Percentiles rank a stretch among this genome's conserved stretches.
phyloP scores from a whole-genome alignment of 495 filamentous ascomycete genomes.

The Cetradonia linearis region DNA sequence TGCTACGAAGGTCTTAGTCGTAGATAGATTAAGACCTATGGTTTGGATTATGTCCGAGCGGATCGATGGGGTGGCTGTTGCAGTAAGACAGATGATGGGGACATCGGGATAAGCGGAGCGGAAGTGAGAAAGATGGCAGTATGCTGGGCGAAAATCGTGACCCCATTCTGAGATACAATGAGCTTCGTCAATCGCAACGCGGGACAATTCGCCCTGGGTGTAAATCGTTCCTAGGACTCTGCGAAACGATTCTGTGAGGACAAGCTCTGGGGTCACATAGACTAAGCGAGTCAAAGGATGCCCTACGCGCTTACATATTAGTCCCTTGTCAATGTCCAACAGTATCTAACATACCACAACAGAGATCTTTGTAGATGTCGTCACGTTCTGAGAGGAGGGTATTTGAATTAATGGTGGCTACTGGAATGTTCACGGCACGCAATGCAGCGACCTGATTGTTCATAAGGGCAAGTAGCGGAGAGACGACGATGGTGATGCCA shows the following conservation, averaged over 20 bases:
- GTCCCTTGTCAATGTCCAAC: neutral
- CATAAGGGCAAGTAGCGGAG: conserved; percentile 85
- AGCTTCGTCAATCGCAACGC: conserved; percentile 87
- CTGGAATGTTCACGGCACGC: conserved; percentile 59
- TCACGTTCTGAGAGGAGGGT: conserved; percentile 53
- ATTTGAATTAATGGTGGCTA: conserved; percentile 79
- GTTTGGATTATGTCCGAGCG: conserved; percentile 68
- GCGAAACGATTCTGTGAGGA: conserved; percentile 68
- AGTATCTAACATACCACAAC: conserved; percentile 41
- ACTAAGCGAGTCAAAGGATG: conserved; percentile 76
- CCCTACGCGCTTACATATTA: conserved; percentile 25
- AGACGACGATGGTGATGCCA: conserved; percentile 88
- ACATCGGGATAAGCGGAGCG: conserved; percentile 68
- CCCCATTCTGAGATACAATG: conserved; percentile 99
- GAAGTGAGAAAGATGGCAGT: conserved; percentile 83
- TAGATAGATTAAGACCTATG: conserved; percentile 49
- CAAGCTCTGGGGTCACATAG: conserved; percentile 90
- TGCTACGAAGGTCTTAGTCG: conserved; percentile 65
- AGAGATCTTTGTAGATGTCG: conserved; percentile 65
- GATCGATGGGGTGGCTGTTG: conserved; percentile 74
- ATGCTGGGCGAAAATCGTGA: conserved; percentile 91
- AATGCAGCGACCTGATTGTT: conserved; percentile 86
- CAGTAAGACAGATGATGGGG: conserved; percentile 82
- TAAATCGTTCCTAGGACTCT: conserved; percentile 63
- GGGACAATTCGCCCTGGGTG: conserved; percentile 67